A percentile compares a stretch with the other conserved stretches of the same genome.
Conservation (phyloP, 441 rosid genomes). For the Jatropha multifida region DNA sequence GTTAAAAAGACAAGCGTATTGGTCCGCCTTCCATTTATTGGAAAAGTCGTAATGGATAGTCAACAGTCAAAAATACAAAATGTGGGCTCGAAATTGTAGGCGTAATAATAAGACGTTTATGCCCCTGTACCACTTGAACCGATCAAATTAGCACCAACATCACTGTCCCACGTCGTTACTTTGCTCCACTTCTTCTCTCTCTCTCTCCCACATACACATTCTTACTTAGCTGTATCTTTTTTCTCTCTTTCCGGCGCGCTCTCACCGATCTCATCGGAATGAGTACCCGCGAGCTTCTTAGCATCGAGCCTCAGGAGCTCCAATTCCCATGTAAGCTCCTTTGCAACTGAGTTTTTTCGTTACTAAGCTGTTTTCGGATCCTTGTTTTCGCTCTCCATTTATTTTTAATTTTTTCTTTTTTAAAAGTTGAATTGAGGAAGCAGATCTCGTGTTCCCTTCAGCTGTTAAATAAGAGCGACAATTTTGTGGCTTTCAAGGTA, state of each 20-base stretch:
- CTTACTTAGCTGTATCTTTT: conserved; percentile 9
- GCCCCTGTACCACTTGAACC: conserved; percentile 8
- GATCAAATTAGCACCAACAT: conserved; percentile 10
- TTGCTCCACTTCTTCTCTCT: conserved; percentile 19
- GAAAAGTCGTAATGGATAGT: background rate
- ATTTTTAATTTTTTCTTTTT: conserved; percentile 4
- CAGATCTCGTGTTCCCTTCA: conserved; percentile 78
- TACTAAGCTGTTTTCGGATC: conserved; percentile 15
- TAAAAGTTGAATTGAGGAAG: conserved; percentile 73
- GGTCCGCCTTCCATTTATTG: too few species aligned
- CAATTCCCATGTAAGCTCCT: conserved; percentile 63
- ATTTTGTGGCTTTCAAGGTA: conserved; percentile 79
- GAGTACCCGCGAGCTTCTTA: conserved; percentile 65
- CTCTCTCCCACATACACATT: background rate
- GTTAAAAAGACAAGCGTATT: too few species aligned
- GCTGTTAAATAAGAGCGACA: conserved; percentile 61
- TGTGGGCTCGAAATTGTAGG: background rate
- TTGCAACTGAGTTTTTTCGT: background rate
- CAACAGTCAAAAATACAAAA: background rate
- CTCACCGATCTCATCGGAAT: conserved; percentile 35
- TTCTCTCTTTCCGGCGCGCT: conserved; percentile 9
- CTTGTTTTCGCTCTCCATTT: background rate
- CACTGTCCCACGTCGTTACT: conserved; percentile 34
- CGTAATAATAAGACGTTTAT: conserved; percentile 21
- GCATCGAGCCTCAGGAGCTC: conserved; percentile 78